Base-by-base conservation (phyloP, 2,329 filamentous ascomycete genomes). In the Clarireedia monteithiana region DNA sequence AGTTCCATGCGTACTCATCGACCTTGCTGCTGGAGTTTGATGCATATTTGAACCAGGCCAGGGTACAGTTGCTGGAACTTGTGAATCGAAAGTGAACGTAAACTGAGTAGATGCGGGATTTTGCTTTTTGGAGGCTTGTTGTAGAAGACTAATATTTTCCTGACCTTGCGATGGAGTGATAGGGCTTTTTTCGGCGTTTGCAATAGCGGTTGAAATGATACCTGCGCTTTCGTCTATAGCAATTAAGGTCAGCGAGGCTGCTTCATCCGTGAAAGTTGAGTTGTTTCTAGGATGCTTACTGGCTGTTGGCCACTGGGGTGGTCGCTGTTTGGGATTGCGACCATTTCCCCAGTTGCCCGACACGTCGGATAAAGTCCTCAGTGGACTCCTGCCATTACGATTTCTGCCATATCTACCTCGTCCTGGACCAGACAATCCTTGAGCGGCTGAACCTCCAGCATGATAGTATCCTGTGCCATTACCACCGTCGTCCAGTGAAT, bases 81-180 rank as follows among this genome's bases (percentile, higher is more conserved):
- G 90, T 1, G 91, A 92, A 66, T 95, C 89, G 71, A 91, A 96
- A 12, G 90, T 95, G 68, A 99, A 99, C 9, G 94, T 99, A 70
- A 99, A 99, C 65, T 96, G 90, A 0, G 88, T 87, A 56, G 91
- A 89, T 5, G 86, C 82, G 4, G 88, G 83, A 38, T 80, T 83
- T 4, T 80, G 69, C 65, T 82, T 85, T 57, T 77, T 76, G 5
- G 77, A 72, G 17, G 80, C 74, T 69, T 87, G 83, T 68, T 89
- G 86, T 49, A 95, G 73, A 58, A 91, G 77, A 70, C 87, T 92
- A 60, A 86, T 77, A 71, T 90, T 94, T 67, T 92, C 88, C 68
- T 90, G 85, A 14, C 85, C 87, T 63, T 77, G 79, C 23, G 73
- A 70, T 14, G 78, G 75, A 2, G 81, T 77, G 14, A 79, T 74